phyloP scores from a whole-genome alignment of 192 early-diverging fungal species.

The Podila epigama region DNA sequence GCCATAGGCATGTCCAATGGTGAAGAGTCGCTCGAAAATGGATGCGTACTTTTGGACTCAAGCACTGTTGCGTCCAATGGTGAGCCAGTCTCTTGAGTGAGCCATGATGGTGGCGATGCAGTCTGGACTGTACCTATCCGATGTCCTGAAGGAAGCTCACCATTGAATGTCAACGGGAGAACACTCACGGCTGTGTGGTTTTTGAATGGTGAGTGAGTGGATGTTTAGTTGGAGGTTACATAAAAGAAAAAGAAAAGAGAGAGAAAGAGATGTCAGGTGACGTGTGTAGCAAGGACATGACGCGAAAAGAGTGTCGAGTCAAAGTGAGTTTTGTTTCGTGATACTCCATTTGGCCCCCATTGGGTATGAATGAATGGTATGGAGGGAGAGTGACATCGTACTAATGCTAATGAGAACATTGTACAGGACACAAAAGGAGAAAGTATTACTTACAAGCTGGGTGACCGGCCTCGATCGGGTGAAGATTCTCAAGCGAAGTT shows the following conservation, averaged over 20 bases:
- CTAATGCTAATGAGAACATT: no score
- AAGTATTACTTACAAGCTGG: conserved; percentile 30
- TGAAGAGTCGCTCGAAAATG: neutral
- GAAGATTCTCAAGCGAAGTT: conserved; percentile 3
- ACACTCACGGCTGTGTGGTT: conserved; percentile 20
- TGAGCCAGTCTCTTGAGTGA: neutral
- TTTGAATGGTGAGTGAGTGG: no score
- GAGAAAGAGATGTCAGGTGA: no score
- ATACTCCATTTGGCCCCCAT: neutral
- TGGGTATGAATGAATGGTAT: no score
- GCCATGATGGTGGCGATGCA: neutral
- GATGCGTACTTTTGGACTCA: no score
- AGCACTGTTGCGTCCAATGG: no score
- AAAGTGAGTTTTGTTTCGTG: neutral
- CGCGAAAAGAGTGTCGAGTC: neutral
- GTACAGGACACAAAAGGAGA: no score
- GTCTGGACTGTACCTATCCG: no score
- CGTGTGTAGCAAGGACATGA: no score
- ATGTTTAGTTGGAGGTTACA: no score
- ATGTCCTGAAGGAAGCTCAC: conserved; percentile 2
- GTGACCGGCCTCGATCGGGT: conserved; percentile 31
- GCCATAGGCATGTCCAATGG: neutral
- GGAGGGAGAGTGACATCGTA: no score
- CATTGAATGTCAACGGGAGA: conserved; percentile 13
- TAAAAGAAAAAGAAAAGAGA: no score